Percentiles rank a stretch among this genome's conserved stretches.
Evolutionary conservation across 805 yeast genomes (phyloP).

Genomic region (Yarrowia sp.): DNA sequence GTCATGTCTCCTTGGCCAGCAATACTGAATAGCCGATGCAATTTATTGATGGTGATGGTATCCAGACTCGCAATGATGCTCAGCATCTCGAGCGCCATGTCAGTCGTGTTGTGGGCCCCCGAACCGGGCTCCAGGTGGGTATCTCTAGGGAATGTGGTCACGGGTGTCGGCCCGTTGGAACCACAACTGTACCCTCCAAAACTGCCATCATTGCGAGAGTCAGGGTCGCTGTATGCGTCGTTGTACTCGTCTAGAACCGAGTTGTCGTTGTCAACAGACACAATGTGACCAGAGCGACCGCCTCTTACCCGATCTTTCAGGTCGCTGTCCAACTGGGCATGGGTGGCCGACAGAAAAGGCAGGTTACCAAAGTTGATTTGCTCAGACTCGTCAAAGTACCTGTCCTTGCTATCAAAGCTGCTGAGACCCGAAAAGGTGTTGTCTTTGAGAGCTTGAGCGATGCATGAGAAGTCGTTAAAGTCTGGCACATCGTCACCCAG

Average conservation of each 20-base stretch:
- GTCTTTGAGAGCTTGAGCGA: not conserved
- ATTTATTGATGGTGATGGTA: constrained; percentile 7
- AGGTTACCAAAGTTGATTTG: not conserved
- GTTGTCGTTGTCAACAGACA: not conserved
- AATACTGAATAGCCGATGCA: constrained; percentile 2
- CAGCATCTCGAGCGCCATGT: constrained; percentile 5
- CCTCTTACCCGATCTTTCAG: not conserved
- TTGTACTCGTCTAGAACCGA: not conserved
- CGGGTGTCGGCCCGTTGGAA: not conserved
- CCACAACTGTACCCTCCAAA: not conserved
- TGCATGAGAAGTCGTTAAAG: constrained; percentile 4
- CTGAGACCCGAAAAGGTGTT: not conserved
- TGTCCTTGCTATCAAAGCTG: not conserved
- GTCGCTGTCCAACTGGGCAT: not conserved
- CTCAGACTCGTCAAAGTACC: constrained; percentile 6
- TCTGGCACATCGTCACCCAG: not conserved
- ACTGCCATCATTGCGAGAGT: not conserved
- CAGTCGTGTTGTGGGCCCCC: not conserved
- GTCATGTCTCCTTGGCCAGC: constrained; percentile 7
- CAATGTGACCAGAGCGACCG: not conserved
- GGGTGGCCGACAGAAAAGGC: not conserved
- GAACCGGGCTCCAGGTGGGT: not conserved
- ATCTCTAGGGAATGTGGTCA: constrained; percentile 13
- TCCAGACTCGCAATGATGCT: constrained; percentile 8
- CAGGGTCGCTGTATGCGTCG: not conserved